A percentile compares a stretch with the other conserved stretches of the same genome.
Conservation (phyloP, 192 early-diverging fungal genomes). For the Rhizophagus clarus region DNA sequence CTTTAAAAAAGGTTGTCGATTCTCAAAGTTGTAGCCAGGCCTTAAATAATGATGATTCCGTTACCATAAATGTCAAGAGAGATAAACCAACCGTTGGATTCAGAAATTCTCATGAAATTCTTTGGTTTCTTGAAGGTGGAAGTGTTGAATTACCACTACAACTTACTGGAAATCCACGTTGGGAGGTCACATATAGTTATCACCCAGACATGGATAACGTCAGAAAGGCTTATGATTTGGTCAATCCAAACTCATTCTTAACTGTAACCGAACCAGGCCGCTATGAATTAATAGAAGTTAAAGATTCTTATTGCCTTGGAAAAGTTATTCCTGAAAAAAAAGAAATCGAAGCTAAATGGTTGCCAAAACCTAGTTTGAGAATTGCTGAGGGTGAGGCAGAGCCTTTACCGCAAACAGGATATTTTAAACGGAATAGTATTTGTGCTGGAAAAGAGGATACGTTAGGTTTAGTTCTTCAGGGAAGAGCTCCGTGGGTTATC, state of each 20-base stretch:
- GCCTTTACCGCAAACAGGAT: not conserved
- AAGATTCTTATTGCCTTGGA: constrained; percentile 47
- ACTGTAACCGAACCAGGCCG: constrained; percentile 37
- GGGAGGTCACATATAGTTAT: constrained; percentile 43
- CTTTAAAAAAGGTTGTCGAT: constrained; percentile 42
- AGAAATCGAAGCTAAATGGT: constrained; percentile 33
- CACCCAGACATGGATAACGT: constrained; percentile 2
- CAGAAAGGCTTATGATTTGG: constrained; percentile 1
- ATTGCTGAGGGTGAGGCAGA: constrained; percentile 36
- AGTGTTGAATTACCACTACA: constrained; percentile 42
- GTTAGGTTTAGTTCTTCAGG: constrained; percentile 36
- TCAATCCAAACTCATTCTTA: constrained; percentile 38
- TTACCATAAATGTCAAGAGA: constrained; percentile 45
- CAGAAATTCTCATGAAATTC: constrained; percentile 20
- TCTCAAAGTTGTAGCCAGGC: constrained; percentile 42
- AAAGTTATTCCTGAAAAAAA: constrained; percentile 34
- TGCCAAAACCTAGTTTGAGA: constrained; percentile 33
- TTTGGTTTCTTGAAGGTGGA: constrained; percentile 38
- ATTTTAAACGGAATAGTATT: constrained; percentile 37
- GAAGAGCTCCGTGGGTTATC: constrained; percentile 31
- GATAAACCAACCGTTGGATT: constrained; percentile 49
- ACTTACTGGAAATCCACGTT: constrained; percentile 48
- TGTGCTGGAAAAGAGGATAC: constrained; percentile 43
- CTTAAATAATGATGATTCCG: constrained; percentile 38
- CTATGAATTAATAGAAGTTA: constrained; percentile 44